Evolutionary conservation across 1,139 yeast genomes (phyloP).

Genomic region (Pichia sp.): DNA sequence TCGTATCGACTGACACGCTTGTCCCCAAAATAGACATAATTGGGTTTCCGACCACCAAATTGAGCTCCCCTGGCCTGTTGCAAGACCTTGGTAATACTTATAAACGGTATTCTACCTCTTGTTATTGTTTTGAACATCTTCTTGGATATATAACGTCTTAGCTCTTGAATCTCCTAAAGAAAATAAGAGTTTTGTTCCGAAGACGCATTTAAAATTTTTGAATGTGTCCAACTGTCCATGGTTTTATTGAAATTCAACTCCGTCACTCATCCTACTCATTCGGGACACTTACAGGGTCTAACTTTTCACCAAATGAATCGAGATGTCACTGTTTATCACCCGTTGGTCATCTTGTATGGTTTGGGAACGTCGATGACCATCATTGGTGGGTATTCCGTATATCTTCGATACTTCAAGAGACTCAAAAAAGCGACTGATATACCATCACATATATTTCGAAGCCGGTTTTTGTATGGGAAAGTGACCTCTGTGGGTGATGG

Average conservation of each 20-base stretch:
- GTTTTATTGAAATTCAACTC: too few relatives aligned
- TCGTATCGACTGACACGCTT: neutral
- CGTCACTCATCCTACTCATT: too few relatives aligned
- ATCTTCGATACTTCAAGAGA: conserved; percentile 30
- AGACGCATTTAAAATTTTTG: too few relatives aligned
- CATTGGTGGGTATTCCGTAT: conserved; percentile 29
- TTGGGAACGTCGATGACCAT: conserved; percentile 18
- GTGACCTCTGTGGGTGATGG: conserved; percentile 97
- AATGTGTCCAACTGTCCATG: too few relatives aligned
- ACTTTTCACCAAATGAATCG: conserved; percentile 3
- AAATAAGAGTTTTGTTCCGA: too few relatives aligned
- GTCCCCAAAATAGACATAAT: conserved; percentile 19
- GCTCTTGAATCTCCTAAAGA: too few relatives aligned
- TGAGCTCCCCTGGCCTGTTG: too few relatives aligned
- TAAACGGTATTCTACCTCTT: too few relatives aligned
- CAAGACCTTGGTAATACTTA: too few relatives aligned
- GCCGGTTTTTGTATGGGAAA: conserved; percentile 54
- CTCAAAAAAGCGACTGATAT: conserved; percentile 33
- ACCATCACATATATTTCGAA: conserved; percentile 31
- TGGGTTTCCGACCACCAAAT: neutral
- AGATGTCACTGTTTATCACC: conserved; percentile 19
- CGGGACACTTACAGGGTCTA: too few relatives aligned
- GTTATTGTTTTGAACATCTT: too few relatives aligned
- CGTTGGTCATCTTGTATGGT: conserved; percentile 23
- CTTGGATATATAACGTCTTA: too few relatives aligned